Conservation (phyloP, 495 filamentous ascomycete genomes). For the Xylaria grammica region DNA sequence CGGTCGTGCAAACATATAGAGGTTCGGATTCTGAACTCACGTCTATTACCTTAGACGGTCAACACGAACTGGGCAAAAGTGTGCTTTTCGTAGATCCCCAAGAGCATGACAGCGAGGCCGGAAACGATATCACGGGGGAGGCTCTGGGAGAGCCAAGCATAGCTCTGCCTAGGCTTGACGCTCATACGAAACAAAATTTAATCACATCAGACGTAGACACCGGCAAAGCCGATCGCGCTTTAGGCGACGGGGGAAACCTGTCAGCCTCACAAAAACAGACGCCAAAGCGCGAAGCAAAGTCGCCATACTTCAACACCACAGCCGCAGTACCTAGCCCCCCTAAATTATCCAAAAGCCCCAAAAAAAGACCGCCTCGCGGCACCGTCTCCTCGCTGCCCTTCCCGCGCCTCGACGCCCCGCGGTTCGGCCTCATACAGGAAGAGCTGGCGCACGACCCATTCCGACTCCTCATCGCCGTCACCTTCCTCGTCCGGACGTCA, state of each 20-base stretch:
- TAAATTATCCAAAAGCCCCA: constrained; percentile 23
- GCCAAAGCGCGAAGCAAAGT: constrained; percentile 37
- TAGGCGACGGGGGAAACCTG: not conserved
- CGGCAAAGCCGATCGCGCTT: not conserved
- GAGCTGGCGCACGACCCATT: constrained; percentile 73
- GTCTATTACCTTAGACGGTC: not conserved
- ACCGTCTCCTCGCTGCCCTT: constrained; percentile 71
- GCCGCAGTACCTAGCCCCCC: not conserved
- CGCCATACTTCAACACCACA: constrained; percentile 51
- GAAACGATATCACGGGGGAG: not conserved
- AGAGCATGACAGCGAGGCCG: not conserved
- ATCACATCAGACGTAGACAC: not conserved
- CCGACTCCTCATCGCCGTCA: constrained; percentile 73
- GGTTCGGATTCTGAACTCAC: not conserved
- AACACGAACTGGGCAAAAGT: not conserved
- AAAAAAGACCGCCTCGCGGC: constrained; percentile 49
- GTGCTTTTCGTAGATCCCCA: not conserved
- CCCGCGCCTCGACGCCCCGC: constrained; percentile 63
- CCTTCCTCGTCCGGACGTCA: constrained; percentile 82
- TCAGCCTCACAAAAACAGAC: constrained; percentile 1
- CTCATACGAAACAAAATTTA: not conserved
- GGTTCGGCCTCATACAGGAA: constrained; percentile 86
- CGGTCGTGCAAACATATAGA: not conserved
- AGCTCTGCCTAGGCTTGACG: not conserved
- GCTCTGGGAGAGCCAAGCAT: not conserved